These are phyloP conservation scores for Citeromyces matritensis DNA, from an alignment of 805 yeast species.

Conservation along the genomic window DNA sequence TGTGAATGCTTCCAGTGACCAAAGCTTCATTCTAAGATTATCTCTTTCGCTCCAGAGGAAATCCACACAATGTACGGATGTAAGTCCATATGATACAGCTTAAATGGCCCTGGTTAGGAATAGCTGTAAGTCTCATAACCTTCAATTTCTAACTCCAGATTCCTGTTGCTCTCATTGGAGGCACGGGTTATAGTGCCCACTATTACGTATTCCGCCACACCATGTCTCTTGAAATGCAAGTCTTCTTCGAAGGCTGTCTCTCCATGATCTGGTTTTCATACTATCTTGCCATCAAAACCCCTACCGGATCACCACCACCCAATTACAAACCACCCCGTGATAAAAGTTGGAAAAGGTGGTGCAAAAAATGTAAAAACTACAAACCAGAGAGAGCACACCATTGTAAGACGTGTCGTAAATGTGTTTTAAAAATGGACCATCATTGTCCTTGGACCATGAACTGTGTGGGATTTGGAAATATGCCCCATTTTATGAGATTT, in stretches of 20 bases:
- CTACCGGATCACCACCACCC: slow-evolving; percentile 58
- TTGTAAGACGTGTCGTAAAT: slow-evolving; percentile 60
- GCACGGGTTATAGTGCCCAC: slow-evolving; percentile 51
- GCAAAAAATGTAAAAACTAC: slow-evolving; percentile 53
- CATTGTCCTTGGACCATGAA: slow-evolving; percentile 91
- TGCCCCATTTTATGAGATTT: slow-evolving; percentile 72
- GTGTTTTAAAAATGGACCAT: slow-evolving; percentile 87
- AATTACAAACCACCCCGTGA: slow-evolving; percentile 17
- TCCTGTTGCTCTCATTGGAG: slow-evolving; percentile 45
- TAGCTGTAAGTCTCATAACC: slow-evolving; percentile 7
- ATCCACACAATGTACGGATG: too few relatives aligned
- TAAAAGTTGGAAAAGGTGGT: slow-evolving; percentile 44
- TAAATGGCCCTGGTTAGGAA: slow-evolving; percentile 9
- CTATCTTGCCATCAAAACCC: slow-evolving; percentile 42
- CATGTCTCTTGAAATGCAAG: slow-evolving; percentile 21
- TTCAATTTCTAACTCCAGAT: slow-evolving; percentile 20
- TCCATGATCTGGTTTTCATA: slow-evolving; percentile 65
- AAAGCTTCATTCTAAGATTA: too few relatives aligned
- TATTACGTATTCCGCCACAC: slow-evolving; percentile 33
- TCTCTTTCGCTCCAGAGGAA: too few relatives aligned
- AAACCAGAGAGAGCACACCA: slow-evolving; percentile 84
- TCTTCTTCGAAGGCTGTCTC: slow-evolving; percentile 29
- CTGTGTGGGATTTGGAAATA: slow-evolving; percentile 71
- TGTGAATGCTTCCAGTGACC: too few relatives aligned
- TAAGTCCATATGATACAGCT: slow-evolving; percentile 3